phyloP scores from a whole-genome alignment of 2,329 filamentous ascomycete species.

The Neophaeococcomyces aloes region DNA sequence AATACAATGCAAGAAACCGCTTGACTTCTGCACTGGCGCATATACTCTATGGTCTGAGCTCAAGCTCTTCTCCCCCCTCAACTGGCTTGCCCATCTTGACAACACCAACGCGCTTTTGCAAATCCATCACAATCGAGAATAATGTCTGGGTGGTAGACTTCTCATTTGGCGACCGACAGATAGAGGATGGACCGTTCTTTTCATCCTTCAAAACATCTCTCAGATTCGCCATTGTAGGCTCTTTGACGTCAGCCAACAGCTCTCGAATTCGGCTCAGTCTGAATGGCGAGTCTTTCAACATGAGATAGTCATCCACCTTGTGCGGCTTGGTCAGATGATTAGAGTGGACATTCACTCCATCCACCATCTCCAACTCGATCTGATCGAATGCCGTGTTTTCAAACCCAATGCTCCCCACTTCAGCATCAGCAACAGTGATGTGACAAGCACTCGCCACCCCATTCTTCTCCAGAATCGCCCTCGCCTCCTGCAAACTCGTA shows the following conservation, averaged over 20 bases:
- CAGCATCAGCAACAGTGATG: conserved; percentile 43
- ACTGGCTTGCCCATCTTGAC: conserved; percentile 28
- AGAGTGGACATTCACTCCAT: conserved; percentile 33
- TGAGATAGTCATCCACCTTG: conserved; percentile 9
- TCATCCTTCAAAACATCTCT: conserved; percentile 27
- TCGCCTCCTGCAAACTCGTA: conserved; percentile 34
- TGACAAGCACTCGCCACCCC: conserved; percentile 46
- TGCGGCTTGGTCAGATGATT: conserved; percentile 34
- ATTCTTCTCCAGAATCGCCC: conserved; percentile 32
- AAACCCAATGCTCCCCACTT: conserved; percentile 32
- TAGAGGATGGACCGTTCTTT: conserved; percentile 25
- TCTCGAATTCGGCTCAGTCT: conserved; percentile 25
- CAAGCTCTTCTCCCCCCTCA: conserved; percentile 22
- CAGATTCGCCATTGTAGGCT: conserved; percentile 16
- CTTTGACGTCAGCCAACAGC: conserved; percentile 18
- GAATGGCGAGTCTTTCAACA: conserved; percentile 22
- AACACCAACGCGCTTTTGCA: conserved; percentile 23
- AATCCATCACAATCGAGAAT: conserved; percentile 33
- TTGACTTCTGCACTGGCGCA: neutral
- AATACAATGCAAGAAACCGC: conserved; percentile 5
- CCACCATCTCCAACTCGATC: conserved; percentile 13
- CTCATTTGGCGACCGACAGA: conserved; percentile 25
- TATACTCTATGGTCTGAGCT: conserved; percentile 21
- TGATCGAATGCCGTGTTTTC: conserved; percentile 6
- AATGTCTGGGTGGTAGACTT: conserved; percentile 26